Percentiles rank a stretch among this genome's conserved stretches.
These are phyloP conservation scores for Eleusine coracana DNA, from an alignment of 176 grass and related monocot genomes.

Conservation along the genomic window DNA sequence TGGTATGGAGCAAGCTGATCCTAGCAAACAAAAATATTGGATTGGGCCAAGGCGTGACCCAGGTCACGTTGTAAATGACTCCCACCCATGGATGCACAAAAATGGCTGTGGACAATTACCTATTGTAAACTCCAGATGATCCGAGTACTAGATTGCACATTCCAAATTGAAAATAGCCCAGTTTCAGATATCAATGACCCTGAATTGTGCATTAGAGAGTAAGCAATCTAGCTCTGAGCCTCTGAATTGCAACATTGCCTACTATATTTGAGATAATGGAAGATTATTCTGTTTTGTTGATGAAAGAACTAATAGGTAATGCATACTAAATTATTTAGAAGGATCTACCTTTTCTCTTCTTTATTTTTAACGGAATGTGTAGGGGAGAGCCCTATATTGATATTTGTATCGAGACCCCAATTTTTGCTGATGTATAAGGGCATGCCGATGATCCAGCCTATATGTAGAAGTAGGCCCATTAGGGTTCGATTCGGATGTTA, in stretches of 20 bases:
- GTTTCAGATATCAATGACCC: neutral
- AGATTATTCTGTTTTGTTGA: neutral
- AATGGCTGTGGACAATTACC: too few species aligned
- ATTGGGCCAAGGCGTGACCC: too few species aligned
- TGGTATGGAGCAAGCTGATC: too few species aligned
- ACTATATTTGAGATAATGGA: neutral
- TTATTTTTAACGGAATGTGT: neutral
- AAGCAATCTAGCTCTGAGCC: neutral
- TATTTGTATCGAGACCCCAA: neutral
- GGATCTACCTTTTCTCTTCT: neutral
- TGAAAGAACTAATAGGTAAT: neutral
- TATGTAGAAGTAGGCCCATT: too few species aligned
- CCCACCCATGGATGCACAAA: too few species aligned
- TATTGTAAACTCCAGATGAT: too few species aligned
- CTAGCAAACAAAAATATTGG: too few species aligned
- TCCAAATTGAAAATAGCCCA: neutral
- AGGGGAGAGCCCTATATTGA: neutral
- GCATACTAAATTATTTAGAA: neutral
- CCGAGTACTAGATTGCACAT: neutral
- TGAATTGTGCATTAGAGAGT: neutral
- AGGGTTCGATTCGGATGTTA: too few species aligned
- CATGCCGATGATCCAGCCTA: too few species aligned
- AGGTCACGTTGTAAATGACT: too few species aligned
- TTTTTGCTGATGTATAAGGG: too few species aligned
- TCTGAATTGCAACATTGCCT: neutral